Percentiles rank a stretch among this genome's conserved stretches.
These are phyloP conservation scores for Cytospora mali DNA, from an alignment of 2,329 filamentous ascomycete species.

Conservation along the genomic window DNA sequence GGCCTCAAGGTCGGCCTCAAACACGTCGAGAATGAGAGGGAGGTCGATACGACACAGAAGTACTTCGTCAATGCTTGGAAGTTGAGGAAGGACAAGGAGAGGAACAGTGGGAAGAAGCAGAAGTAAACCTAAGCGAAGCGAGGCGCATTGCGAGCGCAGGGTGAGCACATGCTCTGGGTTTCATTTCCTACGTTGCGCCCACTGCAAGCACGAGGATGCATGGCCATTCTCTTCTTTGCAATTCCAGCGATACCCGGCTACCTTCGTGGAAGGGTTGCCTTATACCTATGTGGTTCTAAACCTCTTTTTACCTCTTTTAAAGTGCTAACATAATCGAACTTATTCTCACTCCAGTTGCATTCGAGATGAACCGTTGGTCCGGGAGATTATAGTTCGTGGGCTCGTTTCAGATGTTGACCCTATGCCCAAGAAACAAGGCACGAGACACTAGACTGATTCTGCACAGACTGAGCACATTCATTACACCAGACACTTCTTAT, in stretches of 20 bases:
- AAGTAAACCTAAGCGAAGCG: conserved; percentile 29
- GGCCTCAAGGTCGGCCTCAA: conserved; percentile 73
- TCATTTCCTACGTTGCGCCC: neutral
- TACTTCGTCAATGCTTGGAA: conserved; percentile 70
- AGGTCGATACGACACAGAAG: conserved; percentile 73
- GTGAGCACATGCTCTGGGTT: neutral
- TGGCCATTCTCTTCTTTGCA: neutral
- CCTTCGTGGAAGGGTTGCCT: neutral
- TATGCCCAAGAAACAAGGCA: neutral
- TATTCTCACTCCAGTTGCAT: neutral
- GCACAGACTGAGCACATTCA: neutral
- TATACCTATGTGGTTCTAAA: neutral
- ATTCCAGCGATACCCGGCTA: neutral
- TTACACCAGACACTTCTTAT: neutral
- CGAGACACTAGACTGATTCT: neutral
- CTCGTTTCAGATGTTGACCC: no score
- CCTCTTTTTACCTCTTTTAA: neutral
- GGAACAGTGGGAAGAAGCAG: conserved; percentile 33
- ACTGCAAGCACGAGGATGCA: neutral
- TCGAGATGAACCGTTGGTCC: neutral
- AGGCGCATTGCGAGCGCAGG: neutral
- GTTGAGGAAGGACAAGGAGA: conserved; percentile 44
- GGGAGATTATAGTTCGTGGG: neutral
- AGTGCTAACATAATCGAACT: neutral
- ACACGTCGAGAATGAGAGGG: conserved; percentile 68